Base-by-base conservation (phyloP, 1,284 basidiomycete species). In the Trichosporon sp. region DNA sequence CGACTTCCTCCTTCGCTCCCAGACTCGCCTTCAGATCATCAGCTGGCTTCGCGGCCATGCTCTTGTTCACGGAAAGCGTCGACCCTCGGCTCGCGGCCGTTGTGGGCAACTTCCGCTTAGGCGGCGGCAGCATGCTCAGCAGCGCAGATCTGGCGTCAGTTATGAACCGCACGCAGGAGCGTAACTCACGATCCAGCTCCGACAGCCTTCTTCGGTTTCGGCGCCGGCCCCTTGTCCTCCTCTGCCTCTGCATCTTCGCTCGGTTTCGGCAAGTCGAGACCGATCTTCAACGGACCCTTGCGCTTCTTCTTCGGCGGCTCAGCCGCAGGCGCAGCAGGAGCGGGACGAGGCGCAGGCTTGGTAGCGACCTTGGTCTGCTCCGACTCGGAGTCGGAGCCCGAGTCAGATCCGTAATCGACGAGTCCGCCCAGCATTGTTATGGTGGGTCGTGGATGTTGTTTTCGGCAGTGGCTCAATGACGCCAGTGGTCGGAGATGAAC, bases 401-500 rank as follows among this genome's bases (percentile, higher is more conserved):
- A 68, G 63, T 80, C 79, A 2, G 78, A 80, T 25, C 63, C 76
- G 69, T 80, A 80, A 59, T 79, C 73, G n/a, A 75, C 76, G 36
- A 79, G 67, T 54, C 25, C 49, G 29, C 49, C 49, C 16, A 80
- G 70, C 77, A 79, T 79, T 19, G 34, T 60, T 32, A 14, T 9
- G 23, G n/a, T 44, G 19, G 56, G 29, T 14, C 9, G 46, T 56
- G 44, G 56, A 56, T 23, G 33, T 54, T 27, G 25, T 54, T 25
- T 31, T 54, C 25, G 14, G 25, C 49, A 27, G 21, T 6, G 2
- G 4, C 13, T 23, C 49, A 5, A 54, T 54, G 49, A 54, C 49
- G 49, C 49, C 27, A 37, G 34, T n/a, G n/a, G n/a, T n/a, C 8
- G 14, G 49, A 3, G 27, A 21, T n/a, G 13, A 29, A 54, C 49